These are phyloP conservation scores for Sporothrix brasiliensis DNA, from an alignment of 2,329 filamentous ascomycete genomes.

Conservation along the genomic window DNA sequence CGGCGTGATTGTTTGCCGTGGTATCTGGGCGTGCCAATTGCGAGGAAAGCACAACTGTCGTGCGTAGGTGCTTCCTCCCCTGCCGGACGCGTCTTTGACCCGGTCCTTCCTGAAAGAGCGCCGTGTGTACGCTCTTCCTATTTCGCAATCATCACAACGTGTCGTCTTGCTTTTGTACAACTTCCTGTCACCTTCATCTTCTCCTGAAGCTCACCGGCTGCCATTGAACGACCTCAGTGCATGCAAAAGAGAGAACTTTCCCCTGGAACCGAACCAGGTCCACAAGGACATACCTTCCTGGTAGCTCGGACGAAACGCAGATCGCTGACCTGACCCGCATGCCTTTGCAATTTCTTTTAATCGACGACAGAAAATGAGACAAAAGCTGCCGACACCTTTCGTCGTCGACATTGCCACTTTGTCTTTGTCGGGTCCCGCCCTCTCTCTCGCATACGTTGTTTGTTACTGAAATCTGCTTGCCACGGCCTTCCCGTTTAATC, in stretches of 20 bases:
- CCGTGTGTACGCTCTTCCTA: not conserved
- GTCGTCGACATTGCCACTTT: not conserved
- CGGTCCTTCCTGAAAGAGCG: not conserved
- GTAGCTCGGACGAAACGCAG: conserved; percentile 26
- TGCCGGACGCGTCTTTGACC: conserved; percentile 9
- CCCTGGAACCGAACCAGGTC: not conserved
- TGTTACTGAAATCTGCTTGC: not conserved
- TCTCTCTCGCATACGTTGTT: conserved; percentile 8
- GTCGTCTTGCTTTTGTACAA: not conserved
- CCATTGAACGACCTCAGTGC: not conserved
- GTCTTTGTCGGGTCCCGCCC: not conserved
- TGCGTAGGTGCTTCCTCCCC: conserved; percentile 16
- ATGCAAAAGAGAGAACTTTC: not conserved
- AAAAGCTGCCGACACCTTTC: not conserved
- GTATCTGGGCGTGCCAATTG: not conserved
- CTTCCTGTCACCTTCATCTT: not conserved
- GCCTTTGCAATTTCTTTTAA: conserved; percentile 20
- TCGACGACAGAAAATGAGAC: not conserved
- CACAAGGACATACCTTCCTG: not conserved
- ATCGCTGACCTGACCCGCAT: conserved; percentile 29
- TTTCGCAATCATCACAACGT: not conserved
- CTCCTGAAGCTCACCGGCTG: not conserved
- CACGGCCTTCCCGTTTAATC: not conserved
- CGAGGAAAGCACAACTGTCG: conserved; percentile 18
- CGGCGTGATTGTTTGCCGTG: not conserved